Evolutionary conservation across 169 alveolate species (phyloP), one percentile per base, ranked within the genome.

Genomic region (Babesia caballi): DNA sequence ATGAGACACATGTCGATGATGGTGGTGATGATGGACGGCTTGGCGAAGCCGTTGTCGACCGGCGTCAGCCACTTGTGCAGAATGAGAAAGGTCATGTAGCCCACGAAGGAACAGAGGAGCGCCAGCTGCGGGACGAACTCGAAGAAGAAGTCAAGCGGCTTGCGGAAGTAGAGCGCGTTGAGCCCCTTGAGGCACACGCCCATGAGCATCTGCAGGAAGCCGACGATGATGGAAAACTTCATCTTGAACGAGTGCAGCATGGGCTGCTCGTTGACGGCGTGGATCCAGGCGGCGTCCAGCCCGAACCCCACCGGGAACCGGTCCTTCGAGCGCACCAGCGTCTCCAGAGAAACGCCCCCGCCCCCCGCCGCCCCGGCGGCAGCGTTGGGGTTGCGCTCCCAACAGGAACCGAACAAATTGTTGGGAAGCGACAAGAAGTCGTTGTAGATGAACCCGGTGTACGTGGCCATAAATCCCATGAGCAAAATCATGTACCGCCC

Each of bases 71-170:
- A 96, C 83, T 98, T 98, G 70, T 94, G 87, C 49, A 97, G 71
- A 40, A 98, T 96, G 78, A 98, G 71, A 68, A 95, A 84, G 66
- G 90, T 94, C 94, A 97, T 95, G 88, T 97, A 98, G 1, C 99
- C 99, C 66, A 97, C 95, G 25, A 97, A 88, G 46, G 94, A 73
- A 28, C 92, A 61, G 94, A 97, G 86, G 86, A 98, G 93, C 15
- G 96, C 85, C 28, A 98, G 66, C 88, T 97, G 98, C 32, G 99
- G 99, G 33, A 98, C 67, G 83, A 96, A 97, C 81, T 98, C 99
- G 68, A 96, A 96, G 58, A 93, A 66, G 67, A 97, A 97, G 82
- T 96, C 98, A 54, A 96, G 59, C 52, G 81, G 84, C 32, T 86
- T 91, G 66, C 90, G 78, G 85, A 95, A 96, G 73, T 95, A 91